Percentiles rank a stretch among this genome's conserved stretches.
Conservation (phyloP, 805 yeast genomes). For the Ogataea ramenticola region DNA sequence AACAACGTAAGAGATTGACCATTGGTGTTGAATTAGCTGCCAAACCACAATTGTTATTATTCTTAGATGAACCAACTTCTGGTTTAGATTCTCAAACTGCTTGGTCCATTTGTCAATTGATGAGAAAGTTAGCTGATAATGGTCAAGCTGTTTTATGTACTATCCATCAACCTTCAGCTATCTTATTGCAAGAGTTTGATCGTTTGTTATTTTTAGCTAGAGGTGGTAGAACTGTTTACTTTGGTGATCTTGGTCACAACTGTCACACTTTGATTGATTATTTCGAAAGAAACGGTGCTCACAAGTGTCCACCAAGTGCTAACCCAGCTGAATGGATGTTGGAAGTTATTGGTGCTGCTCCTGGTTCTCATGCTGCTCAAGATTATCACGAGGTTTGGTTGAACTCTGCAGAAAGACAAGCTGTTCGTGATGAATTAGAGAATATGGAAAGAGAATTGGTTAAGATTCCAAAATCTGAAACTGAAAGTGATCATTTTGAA, state of each 20-base stretch:
- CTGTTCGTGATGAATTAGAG: conserved; percentile 18
- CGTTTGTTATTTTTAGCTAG: conserved; percentile 36
- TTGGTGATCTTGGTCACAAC: conserved; percentile 45
- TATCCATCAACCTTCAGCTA: conserved; percentile 44
- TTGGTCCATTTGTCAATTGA: conserved; percentile 48
- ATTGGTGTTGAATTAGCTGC: conserved; percentile 52
- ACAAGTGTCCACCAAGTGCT: conserved; percentile 49
- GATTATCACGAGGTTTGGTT: conserved; percentile 65
- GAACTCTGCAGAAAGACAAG: conserved; percentile 20
- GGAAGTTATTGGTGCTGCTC: conserved; percentile 75
- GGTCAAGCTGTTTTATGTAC: conserved; percentile 57
- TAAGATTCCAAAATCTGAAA: conserved; percentile 20
- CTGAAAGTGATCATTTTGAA: conserved; percentile 2
- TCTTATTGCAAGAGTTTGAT: conserved; percentile 36
- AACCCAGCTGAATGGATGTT: conserved; percentile 76
- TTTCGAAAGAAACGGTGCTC: conserved; percentile 52
- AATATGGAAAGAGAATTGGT: conserved; percentile 7
- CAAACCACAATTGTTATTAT: conserved; percentile 44
- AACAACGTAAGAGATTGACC: conserved; percentile 45
- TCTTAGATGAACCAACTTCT: conserved; percentile 56
- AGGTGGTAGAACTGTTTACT: conserved; percentile 48
- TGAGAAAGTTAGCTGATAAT: conserved; percentile 40
- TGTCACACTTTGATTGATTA: conserved; percentile 35
- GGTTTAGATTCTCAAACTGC: conserved; percentile 56
- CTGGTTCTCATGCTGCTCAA: conserved; percentile 50